These are phyloP conservation scores for Aspergillus texensis DNA, from an alignment of 2,329 filamentous ascomycete species.

Conservation along the genomic window DNA sequence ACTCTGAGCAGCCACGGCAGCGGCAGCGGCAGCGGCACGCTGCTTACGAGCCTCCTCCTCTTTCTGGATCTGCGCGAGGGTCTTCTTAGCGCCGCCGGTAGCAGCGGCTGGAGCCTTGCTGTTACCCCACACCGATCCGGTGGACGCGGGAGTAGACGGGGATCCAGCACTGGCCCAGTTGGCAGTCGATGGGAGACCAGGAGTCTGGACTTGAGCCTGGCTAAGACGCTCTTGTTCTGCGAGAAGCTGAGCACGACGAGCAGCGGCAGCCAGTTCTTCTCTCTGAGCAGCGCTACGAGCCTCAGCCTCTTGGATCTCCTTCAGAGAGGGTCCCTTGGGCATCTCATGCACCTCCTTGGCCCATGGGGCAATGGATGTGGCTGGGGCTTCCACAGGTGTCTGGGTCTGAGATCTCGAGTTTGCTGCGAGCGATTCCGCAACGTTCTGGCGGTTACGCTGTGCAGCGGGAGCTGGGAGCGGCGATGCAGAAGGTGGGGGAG, in stretches of 20 bases:
- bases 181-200: slow-evolving; percentile 81
- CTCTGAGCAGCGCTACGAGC: slow-evolving; percentile 88
- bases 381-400: slow-evolving; percentile 68
- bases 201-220: slow-evolving; percentile 66
- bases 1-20: slow-evolving; percentile 50
- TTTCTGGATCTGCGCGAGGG: slow-evolving; percentile 91
- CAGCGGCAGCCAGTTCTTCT: slow-evolving; percentile 77
- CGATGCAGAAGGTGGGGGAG: slow-evolving; percentile 73
- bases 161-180: slow-evolving; percentile 82
- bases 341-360: slow-evolving; percentile 76
- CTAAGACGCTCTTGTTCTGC: slow-evolving; percentile 77
- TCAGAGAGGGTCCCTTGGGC: slow-evolving; percentile 85
- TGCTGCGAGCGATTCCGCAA: slow-evolving; percentile 71
- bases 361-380: slow-evolving; percentile 89
- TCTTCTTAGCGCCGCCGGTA: slow-evolving; percentile 70
- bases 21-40: slow-evolving; percentile 58
- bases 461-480: slow-evolving; percentile 87
- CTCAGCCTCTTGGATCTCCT: slow-evolving; percentile 95
- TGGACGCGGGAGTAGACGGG: slow-evolving; percentile 63
- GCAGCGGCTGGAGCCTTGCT: slow-evolving; percentile 50
- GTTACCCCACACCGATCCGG: slow-evolving; percentile 50
- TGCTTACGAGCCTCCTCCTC: slow-evolving; percentile 92
- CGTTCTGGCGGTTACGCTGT: slow-evolving; percentile 78
- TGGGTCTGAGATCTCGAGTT: slow-evolving; percentile 74
- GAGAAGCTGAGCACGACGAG: slow-evolving; percentile 67